phyloP scores from a whole-genome alignment of 2,329 filamentous ascomycete species.

The Nigrospora osmanthi region DNA sequence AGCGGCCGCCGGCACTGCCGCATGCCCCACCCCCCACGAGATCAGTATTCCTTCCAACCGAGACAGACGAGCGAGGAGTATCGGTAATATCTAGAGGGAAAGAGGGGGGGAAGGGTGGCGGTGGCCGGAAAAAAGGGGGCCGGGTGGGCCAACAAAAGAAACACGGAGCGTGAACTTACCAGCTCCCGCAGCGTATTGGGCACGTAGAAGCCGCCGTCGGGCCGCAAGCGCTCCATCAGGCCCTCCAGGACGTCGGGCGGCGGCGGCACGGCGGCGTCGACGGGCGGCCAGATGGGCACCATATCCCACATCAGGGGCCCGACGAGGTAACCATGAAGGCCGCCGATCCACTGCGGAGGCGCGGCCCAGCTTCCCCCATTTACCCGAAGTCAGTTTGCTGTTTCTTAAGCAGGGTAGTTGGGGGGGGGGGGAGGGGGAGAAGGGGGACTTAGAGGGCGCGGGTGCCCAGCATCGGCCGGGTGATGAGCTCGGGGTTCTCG shows the following conservation, averaged over 20 bases:
- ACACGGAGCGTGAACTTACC: no score
- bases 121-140: no score
- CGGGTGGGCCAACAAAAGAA: no score
- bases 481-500: neutral
- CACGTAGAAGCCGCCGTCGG: neutral
- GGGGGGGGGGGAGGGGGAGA: no score
- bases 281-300: neutral
- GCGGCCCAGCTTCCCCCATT: neutral
- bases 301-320: constrained; percentile 1
- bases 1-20: neutral
- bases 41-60: neutral
- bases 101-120: no score
- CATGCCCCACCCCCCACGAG: neutral
- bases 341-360: constrained; percentile 3
- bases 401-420: no score
- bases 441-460: neutral
- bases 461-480: neutral
- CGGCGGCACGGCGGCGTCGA: neutral
- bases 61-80: no score
- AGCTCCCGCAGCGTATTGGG: no score
- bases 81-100: no score
- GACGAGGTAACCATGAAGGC: neutral
- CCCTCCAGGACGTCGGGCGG: neutral
- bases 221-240: neutral
- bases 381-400: no score